Percentiles rank a stretch among this genome's conserved stretches.
These are phyloP conservation scores for Leccinum subspadiceum DNA, from an alignment of 1,284 basidiomycete species.

Conservation along the genomic window DNA sequence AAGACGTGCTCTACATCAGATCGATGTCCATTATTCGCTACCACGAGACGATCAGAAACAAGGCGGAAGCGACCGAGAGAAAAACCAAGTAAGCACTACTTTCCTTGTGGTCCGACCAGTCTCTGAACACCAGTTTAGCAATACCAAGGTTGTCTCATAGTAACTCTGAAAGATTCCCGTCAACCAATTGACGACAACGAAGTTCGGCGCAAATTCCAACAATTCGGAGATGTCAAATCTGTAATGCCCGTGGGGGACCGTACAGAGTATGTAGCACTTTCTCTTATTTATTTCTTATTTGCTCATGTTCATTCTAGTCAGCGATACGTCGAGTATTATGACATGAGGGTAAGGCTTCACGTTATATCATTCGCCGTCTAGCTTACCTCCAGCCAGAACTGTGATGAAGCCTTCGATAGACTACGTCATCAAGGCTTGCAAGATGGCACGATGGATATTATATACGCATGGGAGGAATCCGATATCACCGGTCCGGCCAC, in stretches of 20 bases:
- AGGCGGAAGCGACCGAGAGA: slow-evolving; percentile 73
- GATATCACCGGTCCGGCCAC: slow-evolving; percentile 39
- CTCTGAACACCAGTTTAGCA: slow-evolving; percentile 40
- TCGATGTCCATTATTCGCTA: slow-evolving; percentile 97
- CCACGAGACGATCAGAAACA: slow-evolving; percentile 83
- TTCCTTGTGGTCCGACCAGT: background rate
- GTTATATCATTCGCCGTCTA: background rate
- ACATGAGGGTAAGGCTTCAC: slow-evolving; percentile 63
- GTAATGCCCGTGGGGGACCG: slow-evolving; percentile 67
- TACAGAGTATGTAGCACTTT: slow-evolving; percentile 55
- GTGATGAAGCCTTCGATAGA: slow-evolving; percentile 76
- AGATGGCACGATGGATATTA: slow-evolving; percentile 86
- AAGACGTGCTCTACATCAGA: slow-evolving; percentile 45
- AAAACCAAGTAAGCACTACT: slow-evolving; percentile 69
- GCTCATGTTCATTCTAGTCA: slow-evolving; percentile 47
- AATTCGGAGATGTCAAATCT: slow-evolving; percentile 87
- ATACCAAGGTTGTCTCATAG: slow-evolving; percentile 80
- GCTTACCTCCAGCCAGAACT: slow-evolving; percentile 48
- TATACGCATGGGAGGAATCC: slow-evolving; percentile 81
- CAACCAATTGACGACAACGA: slow-evolving; percentile 80
- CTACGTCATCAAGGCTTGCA: slow-evolving; percentile 76
- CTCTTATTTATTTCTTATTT: slow-evolving; percentile 1
- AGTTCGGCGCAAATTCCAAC: slow-evolving; percentile 78
- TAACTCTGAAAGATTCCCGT: slow-evolving; percentile 72
- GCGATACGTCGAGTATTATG: slow-evolving; percentile 86